Evolutionary conservation across 2,329 filamentous ascomycete genomes (phyloP), one percentile per base, ranked within the genome.

Genomic region (Aureobasidium namibiae): DNA sequence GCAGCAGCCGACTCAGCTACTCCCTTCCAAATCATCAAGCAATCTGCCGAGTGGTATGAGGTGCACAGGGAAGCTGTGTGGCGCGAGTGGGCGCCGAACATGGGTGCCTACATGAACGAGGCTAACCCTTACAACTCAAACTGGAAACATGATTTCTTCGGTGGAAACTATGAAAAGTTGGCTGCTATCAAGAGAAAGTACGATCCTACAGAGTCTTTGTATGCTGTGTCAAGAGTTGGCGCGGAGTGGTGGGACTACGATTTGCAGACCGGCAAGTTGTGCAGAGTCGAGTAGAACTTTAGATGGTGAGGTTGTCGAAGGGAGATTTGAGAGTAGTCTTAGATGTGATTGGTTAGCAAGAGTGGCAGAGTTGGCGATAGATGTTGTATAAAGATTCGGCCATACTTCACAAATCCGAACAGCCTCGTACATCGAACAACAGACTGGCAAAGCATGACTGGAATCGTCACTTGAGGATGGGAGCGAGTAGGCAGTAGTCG

Each of bases 71-170:
- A 50, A 38, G 33, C 31, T 4, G 48, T 50, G 11, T 50, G 48
- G 48, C 71, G 70, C 38, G 61, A 73, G 7, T 63, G 82, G 16
- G 71, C 74, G 9, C 69, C 76, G 67, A 23, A 74, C 67, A 44
- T 73, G 68, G 45, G 74, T 23, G 71, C 74, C 7, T 80, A 80
- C 63, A 64, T 78, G 60, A 80, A 78, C 62, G 78, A 79, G 65
- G 78, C 75, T 53, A 61, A 71, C 60, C 62, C 67, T 2, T 67
- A 70, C 21, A 71, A 73, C 56, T 65, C 67, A 14, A 63, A 73
- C 46, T 75, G 69, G 67, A 67, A 69, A 59, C 60, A 67, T 44
- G 65, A 69, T 3, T 73, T 74, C 64, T 75, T 67, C 64, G 73
- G 72, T 11, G 58, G 61, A 3, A 68, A 73, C 36, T 74, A 75